Evolutionary conservation across 352 stramenopile genomes (phyloP).

Genomic region (Pythium angustatum): DNA sequence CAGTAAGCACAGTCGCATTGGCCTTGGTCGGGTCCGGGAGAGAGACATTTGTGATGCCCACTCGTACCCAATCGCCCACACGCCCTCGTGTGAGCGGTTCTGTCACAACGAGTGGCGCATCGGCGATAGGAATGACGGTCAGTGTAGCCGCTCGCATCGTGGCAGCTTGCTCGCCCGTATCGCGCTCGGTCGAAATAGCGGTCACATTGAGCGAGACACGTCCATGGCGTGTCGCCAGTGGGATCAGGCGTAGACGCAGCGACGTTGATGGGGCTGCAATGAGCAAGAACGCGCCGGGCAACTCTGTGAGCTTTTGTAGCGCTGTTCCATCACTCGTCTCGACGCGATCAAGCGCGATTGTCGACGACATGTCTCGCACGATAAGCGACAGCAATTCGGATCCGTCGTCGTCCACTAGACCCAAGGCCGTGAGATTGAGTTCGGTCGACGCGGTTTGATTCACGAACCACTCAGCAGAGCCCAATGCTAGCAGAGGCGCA

Average conservation of each 20-base stretch:
- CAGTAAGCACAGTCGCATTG: constrained; percentile 32
- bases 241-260: constrained; percentile 34
- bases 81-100: constrained; percentile 37
- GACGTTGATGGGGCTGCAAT: constrained; percentile 20
- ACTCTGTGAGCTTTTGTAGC: constrained; percentile 28
- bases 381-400: constrained; percentile 45
- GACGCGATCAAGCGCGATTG: constrained; percentile 9
- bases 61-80: constrained; percentile 31
- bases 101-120: constrained; percentile 37
- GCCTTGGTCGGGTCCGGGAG: constrained; percentile 37
- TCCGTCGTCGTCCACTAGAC: constrained; percentile 39
- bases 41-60: constrained; percentile 40
- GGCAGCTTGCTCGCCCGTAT: constrained; percentile 24
- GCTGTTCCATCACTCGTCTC: constrained; percentile 20
- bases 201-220: constrained; percentile 32
- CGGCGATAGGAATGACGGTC: constrained; percentile 43
- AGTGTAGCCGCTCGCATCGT: constrained; percentile 26
- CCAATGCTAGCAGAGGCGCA: constrained; percentile 31
- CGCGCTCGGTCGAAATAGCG: constrained; percentile 39
- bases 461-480: constrained; percentile 25
- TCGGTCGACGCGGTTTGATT: constrained; percentile 40
- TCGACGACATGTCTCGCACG: constrained; percentile 19
- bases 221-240: constrained; percentile 39
- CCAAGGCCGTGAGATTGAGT: constrained; percentile 32
- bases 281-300: constrained; percentile 34